Base-by-base conservation (phyloP, 192 early-diverging fungal genomes). In the Allomyces javanicus region DNA sequence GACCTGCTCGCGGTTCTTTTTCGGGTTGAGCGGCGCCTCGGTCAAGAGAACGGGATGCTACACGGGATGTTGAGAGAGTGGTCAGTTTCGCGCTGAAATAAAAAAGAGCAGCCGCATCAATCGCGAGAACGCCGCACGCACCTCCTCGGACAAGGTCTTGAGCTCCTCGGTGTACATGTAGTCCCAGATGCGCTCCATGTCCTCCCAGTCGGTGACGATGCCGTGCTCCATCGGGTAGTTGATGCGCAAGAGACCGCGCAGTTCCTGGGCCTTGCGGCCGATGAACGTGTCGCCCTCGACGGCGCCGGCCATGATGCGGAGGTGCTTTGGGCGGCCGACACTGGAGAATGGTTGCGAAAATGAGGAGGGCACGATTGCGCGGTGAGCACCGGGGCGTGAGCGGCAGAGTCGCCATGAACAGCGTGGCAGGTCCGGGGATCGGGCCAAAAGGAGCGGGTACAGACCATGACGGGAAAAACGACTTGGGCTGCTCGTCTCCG, bases 181-280 rank as follows among this genome's bases (percentile, higher is more conserved):
- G 69, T 92, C 85, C 96, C 96, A 99, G 65, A 99, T 94, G 66
- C 83, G 79, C 76, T 99, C 96, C 94, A 99, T 97, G 73, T 99
- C 96, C 64, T 87, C 87, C 96, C 96, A 99, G 77, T 97, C 89
- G 25, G 86, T 91, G 22, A 99, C 91, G 67, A 99, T 84, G 24
- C 96, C 96, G 70, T 99, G 94, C 76, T 96, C 89, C 73, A 99
- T 87, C 27, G 96, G 96, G 67, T 99, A 97, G 74, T 81, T 88
- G 72, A 99, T 87, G 67, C 85, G 85, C 62, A 99, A 78, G 44
- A 99, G 75, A n/a, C 96, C 96, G 22, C 96, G 83, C 24, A 95
- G 77, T 69, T 97, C 96, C 74, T 99, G 94, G 21, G 94, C 94
- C 73, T 89, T 93, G 66, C 81, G 79, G 22, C 96, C 96, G 72